phyloP scores from a whole-genome alignment of 2,329 filamentous ascomycete species.

The Arthroderma uncinatum region DNA sequence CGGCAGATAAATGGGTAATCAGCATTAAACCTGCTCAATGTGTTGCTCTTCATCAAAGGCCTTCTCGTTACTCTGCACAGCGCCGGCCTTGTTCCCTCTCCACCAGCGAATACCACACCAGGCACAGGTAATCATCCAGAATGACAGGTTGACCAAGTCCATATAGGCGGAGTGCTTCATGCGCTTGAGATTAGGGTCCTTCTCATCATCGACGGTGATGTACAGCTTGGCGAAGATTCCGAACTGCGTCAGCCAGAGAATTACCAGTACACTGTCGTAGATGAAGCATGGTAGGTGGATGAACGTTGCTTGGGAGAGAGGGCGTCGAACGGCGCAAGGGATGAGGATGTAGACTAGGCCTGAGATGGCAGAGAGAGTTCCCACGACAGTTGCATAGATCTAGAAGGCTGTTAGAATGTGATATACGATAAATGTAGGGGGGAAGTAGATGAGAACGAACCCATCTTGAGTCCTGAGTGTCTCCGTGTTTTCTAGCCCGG shows the following conservation, averaged over 20 bases:
- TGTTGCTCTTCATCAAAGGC: constrained; percentile 8
- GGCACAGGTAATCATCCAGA: constrained; percentile 59
- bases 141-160: constrained; percentile 59
- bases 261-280: constrained; percentile 61
- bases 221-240: constrained; percentile 75
- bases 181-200: constrained; percentile 49
- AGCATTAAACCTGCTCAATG: background rate
- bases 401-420: constrained; percentile 21
- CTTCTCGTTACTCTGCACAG: constrained; percentile 12
- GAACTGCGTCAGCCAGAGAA: constrained; percentile 73
- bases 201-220: constrained; percentile 39
- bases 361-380: constrained; percentile 53
- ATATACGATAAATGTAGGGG: background rate
- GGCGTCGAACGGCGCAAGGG: constrained; percentile 36
- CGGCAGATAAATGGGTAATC: background rate
- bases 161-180: constrained; percentile 88
- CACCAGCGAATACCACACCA: constrained; percentile 30
- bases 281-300: constrained; percentile 40
- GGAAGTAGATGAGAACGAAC: constrained; percentile 35
- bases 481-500: constrained; percentile 39
- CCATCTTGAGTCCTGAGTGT: constrained; percentile 57
- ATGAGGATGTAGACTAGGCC: constrained; percentile 55
- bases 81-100: constrained; percentile 17
- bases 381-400: constrained; percentile 63
- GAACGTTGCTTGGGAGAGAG: constrained; percentile 21